Evolutionary conservation across 768 basidiomycete species (phyloP), one percentile per base, ranked within the genome.

Genomic region (Mycena belliarum): DNA sequence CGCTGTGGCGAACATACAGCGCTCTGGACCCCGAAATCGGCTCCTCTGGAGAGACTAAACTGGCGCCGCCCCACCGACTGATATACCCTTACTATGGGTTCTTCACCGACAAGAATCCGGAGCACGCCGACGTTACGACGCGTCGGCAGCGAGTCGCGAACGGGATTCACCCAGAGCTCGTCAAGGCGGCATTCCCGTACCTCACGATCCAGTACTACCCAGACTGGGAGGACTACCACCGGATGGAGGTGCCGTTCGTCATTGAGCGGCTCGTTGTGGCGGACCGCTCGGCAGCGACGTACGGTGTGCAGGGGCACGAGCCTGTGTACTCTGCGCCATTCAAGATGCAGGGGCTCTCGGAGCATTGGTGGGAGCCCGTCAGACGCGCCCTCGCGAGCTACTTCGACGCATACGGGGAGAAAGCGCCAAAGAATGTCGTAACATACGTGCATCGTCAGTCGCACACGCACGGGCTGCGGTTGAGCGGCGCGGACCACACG

Each of bases 201-300:
- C 78, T 89, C 60, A 82, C 79, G 2, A 71, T 87, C 49, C 81
- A 89, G 75, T 93, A 86, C 69, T 56, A 75, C 18, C 82, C 86
- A 56, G 93, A 95, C 65, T 93, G 91, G 83, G 76, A 81, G 45
- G 93, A 95, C 71, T 86, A 87, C 63, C 78, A 80, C 35, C 77
- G 80, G 55, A 82, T 91, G 65, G 76, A 79, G 20, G 78, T 84
- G 18, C 89, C 93, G 0, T 93, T 86, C 68, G 65, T 94, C 18
- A 73, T 92, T 51, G 87, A 90, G 63, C 85, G 91, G 12, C 75
- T 91, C 14, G 83, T 96, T 29, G 73, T 97, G 32, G 87, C 85
- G 0, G 93, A 95, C 66, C 76, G 86, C 44, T 79, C 82, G n/a
- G 89, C 88, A 0, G 87, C 91, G 0, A 72, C 69, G 72, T 76